These are phyloP conservation scores for Dothideomycetidae sp. DNA, from an alignment of 2,329 filamentous ascomycete genomes.

Conservation along the genomic window DNA sequence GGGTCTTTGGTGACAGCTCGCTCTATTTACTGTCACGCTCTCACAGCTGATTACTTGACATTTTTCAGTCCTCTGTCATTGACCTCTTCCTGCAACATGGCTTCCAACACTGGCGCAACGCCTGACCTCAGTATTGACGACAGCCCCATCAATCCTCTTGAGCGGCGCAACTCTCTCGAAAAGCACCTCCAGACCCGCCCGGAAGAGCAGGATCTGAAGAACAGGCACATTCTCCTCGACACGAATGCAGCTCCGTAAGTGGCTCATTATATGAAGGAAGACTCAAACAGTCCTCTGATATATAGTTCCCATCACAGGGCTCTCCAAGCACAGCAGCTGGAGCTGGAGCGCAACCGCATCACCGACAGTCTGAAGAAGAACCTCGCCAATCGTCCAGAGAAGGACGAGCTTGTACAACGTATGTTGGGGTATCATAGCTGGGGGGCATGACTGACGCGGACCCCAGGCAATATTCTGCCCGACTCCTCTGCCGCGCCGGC, in stretches of 20 bases:
- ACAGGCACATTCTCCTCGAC: conserved; percentile 52
- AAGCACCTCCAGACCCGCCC: conserved; percentile 36
- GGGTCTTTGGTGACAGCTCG: too few species aligned
- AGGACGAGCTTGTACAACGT: conserved; percentile 69
- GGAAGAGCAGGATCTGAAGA: conserved; percentile 48
- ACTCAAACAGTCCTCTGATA: too few species aligned
- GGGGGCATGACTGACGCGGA: background rate
- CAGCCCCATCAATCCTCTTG: conserved; percentile 12
- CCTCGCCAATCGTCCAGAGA: conserved; percentile 49
- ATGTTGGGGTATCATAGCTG: conserved; percentile 20
- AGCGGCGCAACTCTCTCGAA: conserved; percentile 24
- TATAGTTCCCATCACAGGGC: conserved; percentile 25
- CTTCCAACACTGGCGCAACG: conserved; percentile 1
- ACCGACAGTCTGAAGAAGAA: conserved; percentile 51
- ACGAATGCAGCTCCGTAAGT: conserved; percentile 52
- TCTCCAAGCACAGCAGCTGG: conserved; percentile 46
- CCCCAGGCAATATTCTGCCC: conserved; percentile 76
- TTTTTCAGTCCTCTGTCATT: too few species aligned
- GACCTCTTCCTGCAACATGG: conserved; percentile 1
- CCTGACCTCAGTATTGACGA: conserved; percentile 5
- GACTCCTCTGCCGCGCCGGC: conserved; percentile 63
- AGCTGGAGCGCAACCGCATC: conserved; percentile 50
- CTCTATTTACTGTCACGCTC: too few species aligned
- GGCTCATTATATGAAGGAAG: background rate
- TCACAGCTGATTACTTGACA: too few species aligned